These are phyloP conservation scores for Suhomyces sp. DNA, from an alignment of 805 yeast genomes.

Conservation along the genomic window DNA sequence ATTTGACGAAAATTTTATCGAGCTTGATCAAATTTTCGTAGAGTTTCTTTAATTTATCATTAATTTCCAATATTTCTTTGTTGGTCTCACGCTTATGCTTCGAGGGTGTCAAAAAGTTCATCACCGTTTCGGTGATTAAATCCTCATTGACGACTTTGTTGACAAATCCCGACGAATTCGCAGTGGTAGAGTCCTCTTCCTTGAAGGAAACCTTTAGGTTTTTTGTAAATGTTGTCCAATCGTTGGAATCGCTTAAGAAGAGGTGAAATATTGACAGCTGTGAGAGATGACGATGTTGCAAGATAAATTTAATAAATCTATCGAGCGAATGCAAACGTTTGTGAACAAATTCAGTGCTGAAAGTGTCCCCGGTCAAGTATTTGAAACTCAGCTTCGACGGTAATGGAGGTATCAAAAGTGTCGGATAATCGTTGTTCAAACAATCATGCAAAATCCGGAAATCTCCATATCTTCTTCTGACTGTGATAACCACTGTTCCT, in stretches of 20 bases:
- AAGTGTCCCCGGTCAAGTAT: slow-evolving; percentile 91
- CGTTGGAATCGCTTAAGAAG: slow-evolving; percentile 66
- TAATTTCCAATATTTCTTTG: slow-evolving; percentile 60
- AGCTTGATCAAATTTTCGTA: slow-evolving; percentile 79
- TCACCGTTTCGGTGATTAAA: slow-evolving; percentile 82
- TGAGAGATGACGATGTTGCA: slow-evolving; percentile 70
- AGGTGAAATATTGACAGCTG: slow-evolving; percentile 68
- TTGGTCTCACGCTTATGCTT: slow-evolving; percentile 70
- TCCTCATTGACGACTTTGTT: slow-evolving; percentile 59
- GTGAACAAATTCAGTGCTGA: slow-evolving; percentile 77
- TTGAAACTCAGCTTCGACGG: slow-evolving; percentile 92
- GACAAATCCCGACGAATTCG: slow-evolving; percentile 18
- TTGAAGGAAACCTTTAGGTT: slow-evolving; percentile 43
- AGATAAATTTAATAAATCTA: slow-evolving; percentile 69
- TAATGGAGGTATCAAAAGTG: slow-evolving; percentile 85
- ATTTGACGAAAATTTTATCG: slow-evolving; percentile 73
- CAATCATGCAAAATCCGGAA: slow-evolving; percentile 76
- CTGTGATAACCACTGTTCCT: slow-evolving; percentile 44
- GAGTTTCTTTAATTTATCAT: slow-evolving; percentile 76
- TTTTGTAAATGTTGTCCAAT: slow-evolving; percentile 69
- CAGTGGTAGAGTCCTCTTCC: slow-evolving; percentile 13
- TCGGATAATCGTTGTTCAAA: slow-evolving; percentile 75
- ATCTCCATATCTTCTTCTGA: slow-evolving; percentile 84
- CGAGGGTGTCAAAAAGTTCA: slow-evolving; percentile 85
- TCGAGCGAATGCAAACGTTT: slow-evolving; percentile 80